Evolutionary conservation across 306 rosid genomes (phyloP), one percentile per base, ranked within the genome.

Genomic region (Urtica urens): DNA sequence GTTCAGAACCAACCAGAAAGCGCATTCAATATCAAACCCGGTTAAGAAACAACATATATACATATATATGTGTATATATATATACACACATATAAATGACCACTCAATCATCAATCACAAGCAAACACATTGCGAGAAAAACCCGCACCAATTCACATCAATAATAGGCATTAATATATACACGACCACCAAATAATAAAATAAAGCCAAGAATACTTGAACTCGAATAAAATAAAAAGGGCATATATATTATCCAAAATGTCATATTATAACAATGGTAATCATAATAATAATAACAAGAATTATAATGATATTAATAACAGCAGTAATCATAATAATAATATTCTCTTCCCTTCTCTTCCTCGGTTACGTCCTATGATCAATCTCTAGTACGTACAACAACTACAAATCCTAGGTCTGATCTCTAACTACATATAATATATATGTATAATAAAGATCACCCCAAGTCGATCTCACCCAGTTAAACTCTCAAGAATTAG

Each of bases 1-100:
- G 83, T 75, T 73, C 86, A 67, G 59, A 72, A 70, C 81, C 81
- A 64, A 54, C 69, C 62, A 74, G 73, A 77, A 77, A 75, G 80
- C 56, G 61, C 57, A 58, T 55, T 74, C 53, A 68, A 52, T 49
- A 59, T 55, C 46, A 69, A 55, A 56, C 66, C 74, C 71, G 45
- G 72, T 71, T 57, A 58, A 64, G 55, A 68, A 60, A 73, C 40
- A 35, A 9, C 11, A 7, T n/a, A n/a, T n/a, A n/a, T n/a, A n/a
- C n/a, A n/a, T n/a, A n/a, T n/a, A n/a, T n/a, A n/a, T n/a, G n/a
- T n/a, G n/a, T n/a, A 7, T 16, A 35, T 35, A 35, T 35, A 35
- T 47, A 57, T 57, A 68, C 39, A 72, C 29, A 60, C 55, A 47
- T 51, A 57, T 53, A 66, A 49, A 60, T 38, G 33, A 37, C 45